These are phyloP conservation scores for Puya raimondii DNA, from an alignment of 176 grass and related monocot genomes.

Conservation along the genomic window DNA sequence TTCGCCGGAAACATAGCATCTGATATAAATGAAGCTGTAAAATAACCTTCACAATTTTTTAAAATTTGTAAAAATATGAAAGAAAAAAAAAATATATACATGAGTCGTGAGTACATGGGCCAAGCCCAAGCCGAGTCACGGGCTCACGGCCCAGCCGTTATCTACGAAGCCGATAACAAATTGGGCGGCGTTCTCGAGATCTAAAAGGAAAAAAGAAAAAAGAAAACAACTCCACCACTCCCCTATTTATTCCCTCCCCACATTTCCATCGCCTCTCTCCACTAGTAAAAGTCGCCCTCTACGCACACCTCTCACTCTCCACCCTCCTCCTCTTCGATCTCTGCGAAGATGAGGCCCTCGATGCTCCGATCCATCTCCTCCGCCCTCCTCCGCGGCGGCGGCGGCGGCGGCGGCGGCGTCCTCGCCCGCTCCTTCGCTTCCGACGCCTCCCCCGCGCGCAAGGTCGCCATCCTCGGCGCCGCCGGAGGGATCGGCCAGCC, in stretches of 20 bases:
- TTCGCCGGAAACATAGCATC: no score
- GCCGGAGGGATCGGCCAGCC: constrained; percentile 40
- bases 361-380: constrained; percentile 19
- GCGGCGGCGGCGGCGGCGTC: constrained; percentile 8
- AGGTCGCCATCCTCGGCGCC: constrained; percentile 38
- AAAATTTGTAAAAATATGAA: no score
- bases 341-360: constrained; percentile 20
- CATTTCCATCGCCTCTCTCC: not conserved
- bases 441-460: constrained; percentile 19
- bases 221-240: not conserved
- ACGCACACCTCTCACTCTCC: not conserved
- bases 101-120: no score
- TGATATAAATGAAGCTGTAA: no score
- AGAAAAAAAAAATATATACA: no score
- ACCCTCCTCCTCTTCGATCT: constrained; percentile 6
- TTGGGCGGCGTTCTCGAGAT: no score
- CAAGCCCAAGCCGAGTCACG: no score
- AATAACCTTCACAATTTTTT: no score
- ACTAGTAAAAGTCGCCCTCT: not conserved
- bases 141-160: no score
- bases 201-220: not conserved
- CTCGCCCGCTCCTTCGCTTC: constrained; percentile 25
- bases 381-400: constrained; percentile 9
- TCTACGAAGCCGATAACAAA: no score
- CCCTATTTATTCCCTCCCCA: not conserved